Evolutionary conservation across 2,329 filamentous ascomycete genomes (phyloP), one percentile per base, ranked within the genome.

Genomic region (Microcyclospora tardicrescens): DNA sequence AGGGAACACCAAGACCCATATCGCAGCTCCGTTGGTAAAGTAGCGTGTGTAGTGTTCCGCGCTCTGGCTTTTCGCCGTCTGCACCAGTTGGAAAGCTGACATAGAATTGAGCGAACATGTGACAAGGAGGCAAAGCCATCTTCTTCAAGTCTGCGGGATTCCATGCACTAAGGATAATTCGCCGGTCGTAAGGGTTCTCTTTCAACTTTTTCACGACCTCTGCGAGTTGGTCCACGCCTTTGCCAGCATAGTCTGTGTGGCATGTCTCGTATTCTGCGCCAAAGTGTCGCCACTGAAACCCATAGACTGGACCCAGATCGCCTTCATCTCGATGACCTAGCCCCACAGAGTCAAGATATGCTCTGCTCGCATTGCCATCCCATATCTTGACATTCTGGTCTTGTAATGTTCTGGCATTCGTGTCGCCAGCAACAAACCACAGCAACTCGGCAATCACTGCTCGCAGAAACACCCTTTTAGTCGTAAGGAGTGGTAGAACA

Each of bases 251-350:
- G 58, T 96, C 85, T 0, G 81, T 73, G 47, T 77, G 68, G 11
- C 79, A 73, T 55, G 89, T 81, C 13, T 79, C 67, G 60, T 98
- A 98, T 44, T 85, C 77, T 4, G 91, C 91, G 36, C 91, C 91
- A 55, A 98, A 98, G 63, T 96, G 89, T 2, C 91, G 82, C 91
- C 91, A 98, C 64, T 98, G 91, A 65, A 98, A 98, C 2, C 91
- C 91, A 59, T 98, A 98, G 0, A 96, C 87, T 24, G 91, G 91
- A 1, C 91, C 91, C 0, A 98, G 70, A 56, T 98, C 91, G 47
- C 91, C 91, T 14, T 79, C 82, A 37, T 77, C 84, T 43, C 89
- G 84, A 57, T 94, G 78, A 0, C 71, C 68, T 6, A 96, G 73
- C 0, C 89, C 89, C 1, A 91, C 73, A 45, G 70, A 79, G 66